Evolutionary conservation across 768 basidiomycete species (phyloP), one percentile per base, ranked within the genome.

Genomic region (Kwoniella bestiolae): DNA sequence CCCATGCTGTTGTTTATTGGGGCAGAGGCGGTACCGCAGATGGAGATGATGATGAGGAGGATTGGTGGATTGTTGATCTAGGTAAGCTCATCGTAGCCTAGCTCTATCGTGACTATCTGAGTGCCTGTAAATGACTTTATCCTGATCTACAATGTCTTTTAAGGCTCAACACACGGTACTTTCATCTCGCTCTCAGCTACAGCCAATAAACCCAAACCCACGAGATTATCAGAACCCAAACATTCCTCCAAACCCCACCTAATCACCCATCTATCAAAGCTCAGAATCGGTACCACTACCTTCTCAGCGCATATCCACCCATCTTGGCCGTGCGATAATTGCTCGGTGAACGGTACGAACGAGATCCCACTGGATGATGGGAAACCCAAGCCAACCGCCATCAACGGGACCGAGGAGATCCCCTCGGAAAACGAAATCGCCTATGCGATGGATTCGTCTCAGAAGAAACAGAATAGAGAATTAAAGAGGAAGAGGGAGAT

Each of bases 111-210:
- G n/a, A n/a, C n/a, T n/a, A n/a, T n/a, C n/a, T n/a, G n/a, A n/a
- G n/a, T n/a, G n/a, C n/a, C n/a, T n/a, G n/a, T n/a, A n/a, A n/a
- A n/a, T n/a, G n/a, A n/a, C n/a, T 41, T 11, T 41, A 41, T 41
- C 38, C 12, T 18, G 7, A 41, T 11, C 38, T 41, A 14, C 12
- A 14, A 41, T 41, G 38, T 41, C 38, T 41, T 14, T 14, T 14
- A 38, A 80, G 79, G 79, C 5, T 80, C 79, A 5, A 79, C 78
- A 14, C 78, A 79, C 52, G 79, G 79, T 5, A 79, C 79, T 0
- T 75, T 77, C 55, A 23, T 70, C 3, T 34, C 56, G 3, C 56
- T 51, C 2, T n/a, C 57, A 4, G 26, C 29, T 11, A 47, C n/a
- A n/a, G n/a, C 35, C 41, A 49, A 38, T 14, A 31, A 35, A 29